Evolutionary conservation across 2,329 filamentous ascomycete genomes (phyloP), one percentile per base, ranked within the genome.

Genomic region (Colletotrichum filicis): DNA sequence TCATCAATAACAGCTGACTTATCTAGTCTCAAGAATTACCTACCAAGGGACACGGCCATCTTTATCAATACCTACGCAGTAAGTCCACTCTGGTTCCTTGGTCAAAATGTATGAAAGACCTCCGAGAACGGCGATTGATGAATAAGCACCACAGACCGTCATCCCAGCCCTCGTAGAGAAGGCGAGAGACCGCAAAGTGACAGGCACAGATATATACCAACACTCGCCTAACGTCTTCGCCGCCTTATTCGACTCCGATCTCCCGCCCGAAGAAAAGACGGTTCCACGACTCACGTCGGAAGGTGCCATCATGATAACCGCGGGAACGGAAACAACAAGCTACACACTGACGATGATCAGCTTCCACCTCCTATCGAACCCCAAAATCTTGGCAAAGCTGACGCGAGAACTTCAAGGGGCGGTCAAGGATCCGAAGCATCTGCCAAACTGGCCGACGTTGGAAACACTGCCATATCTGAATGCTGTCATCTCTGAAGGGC

Each of bases 401-500:
- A 74, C 73, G 16, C 68, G 66, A n/a, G 80, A 81, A 28, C 74
- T 82, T 32, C 46, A 70, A 6, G 62, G 56, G 8, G 77, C 77
- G 16, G 71, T 77, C 57, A 73, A 75, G 22, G 73, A 77, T 62
- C 68, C 76, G 12, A 46, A 75, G 26, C 61, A 71, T 1, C 65
- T 76, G 37, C 74, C 75, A 4, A 66, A 37, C 2, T 80, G 78
- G 77, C 75, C 74, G 2, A 70, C 78, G 11, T 75, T 85, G 5
- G 80, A 87, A 74, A 74, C 80, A 42, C 74, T 86, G 5, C 82
- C 84, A 0, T 86, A 85, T 68, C 72, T 81, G 4, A 62, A 59
- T n/a, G 75, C 63, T 0, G 74, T 77, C 4, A 63, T 78, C 3
- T 57, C 70, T 12, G 76, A 79, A 30, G 69, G 73, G 14, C 64